Base-by-base conservation (phyloP, 805 yeast genomes). In the Nakazawaea sp. region DNA sequence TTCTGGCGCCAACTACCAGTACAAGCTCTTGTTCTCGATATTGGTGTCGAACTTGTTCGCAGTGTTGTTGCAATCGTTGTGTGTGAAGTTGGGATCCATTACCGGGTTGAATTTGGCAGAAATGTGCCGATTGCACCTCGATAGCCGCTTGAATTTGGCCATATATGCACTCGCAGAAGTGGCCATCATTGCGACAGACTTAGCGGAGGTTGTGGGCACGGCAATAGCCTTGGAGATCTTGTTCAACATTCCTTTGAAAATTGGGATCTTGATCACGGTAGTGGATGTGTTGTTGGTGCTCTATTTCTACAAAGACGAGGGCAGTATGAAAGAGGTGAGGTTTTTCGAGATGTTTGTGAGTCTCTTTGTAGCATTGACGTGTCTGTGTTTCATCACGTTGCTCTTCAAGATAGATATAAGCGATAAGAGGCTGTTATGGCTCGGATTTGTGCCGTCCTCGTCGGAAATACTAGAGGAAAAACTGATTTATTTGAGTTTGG, bases 201-300 rank as follows among this genome's bases (percentile, higher is more conserved):
- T 92, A 45, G 97, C 98, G 1, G 97, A 90, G 55, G 96, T 90
- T 25, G 90, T 92, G 18, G 98, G 98, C n/a, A 86, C 96, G 3
- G 97, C 97, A 3, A 87, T 90, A 40, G 81, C 97, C 1, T 68
- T 90, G 40, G 87, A 92, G 48, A 86, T 90, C 39, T 61, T 92
- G 30, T 77, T 89, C 53, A 70, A 74, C 2, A 64, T 92, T 6
- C 97, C 97, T 0, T 62, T 92, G 15, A 68, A 85, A 6, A 66
- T 76, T 4, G 98, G 98, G 24, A 95, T 90, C 12, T 60, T 87
- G 3, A 57, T 90, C 35, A 90, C 97, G 0, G 80, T 87, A 17
- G 61, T 86, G 3, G 98, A 90, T 51, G 96, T 90, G 5, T 56
- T 90, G 38, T 66, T 90, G 29, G 94, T 90, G 1, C 62, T 92